Evolutionary conservation across 2,329 filamentous ascomycete species (phyloP).

Genomic region (Apiospora koreana): DNA sequence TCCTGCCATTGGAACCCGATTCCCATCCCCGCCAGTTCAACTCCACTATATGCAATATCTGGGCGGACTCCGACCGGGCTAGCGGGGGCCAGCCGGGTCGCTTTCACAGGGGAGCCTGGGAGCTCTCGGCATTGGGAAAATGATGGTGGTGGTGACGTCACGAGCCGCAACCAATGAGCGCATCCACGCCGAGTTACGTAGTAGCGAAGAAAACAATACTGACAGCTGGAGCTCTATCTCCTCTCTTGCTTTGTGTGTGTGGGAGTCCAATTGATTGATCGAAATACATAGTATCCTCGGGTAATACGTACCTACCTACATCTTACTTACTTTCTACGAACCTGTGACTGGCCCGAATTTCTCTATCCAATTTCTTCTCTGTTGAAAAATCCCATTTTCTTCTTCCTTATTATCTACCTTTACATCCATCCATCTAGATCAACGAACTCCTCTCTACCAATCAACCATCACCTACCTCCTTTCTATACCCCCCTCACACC

Average conservation of each 20-base stretch:
- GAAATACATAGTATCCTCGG: background rate
- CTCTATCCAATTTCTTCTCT: background rate
- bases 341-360: slow-evolving; percentile 6
- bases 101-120: slow-evolving; percentile 1
- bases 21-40: background rate
- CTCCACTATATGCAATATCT: background rate
- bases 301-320: background rate
- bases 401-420: background rate
- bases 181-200: slow-evolving; percentile 4
- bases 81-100: background rate
- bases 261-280: background rate
- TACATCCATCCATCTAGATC: background rate
- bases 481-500: background rate
- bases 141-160: slow-evolving; percentile 10
- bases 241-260: background rate
- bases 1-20: background rate
- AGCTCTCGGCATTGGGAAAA: slow-evolving; percentile 4
- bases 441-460: background rate
- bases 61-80: background rate
- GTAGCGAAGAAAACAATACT: background rate
- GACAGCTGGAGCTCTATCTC: background rate
- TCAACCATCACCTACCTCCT: background rate
- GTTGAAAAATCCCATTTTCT: background rate
- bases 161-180: slow-evolving; percentile 1
- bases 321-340: background rate